phyloP scores from a whole-genome alignment of 768 basidiomycete genomes.

The Tylopilus subfusipes region DNA sequence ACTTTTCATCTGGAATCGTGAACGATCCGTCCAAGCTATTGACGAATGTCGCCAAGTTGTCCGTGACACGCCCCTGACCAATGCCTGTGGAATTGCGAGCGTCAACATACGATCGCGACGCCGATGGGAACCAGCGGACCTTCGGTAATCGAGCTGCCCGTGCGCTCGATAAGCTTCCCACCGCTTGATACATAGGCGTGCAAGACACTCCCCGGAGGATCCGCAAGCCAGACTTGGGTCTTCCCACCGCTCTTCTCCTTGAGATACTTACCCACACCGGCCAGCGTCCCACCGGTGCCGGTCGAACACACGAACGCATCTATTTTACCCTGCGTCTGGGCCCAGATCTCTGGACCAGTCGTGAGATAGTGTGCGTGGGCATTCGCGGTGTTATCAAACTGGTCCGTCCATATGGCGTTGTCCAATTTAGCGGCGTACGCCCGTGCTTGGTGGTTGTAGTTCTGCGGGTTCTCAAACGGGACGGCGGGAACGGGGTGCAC shows the following conservation, averaged over 20 bases:
- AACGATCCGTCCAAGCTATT: slow-evolving; percentile 77
- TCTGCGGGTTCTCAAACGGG: slow-evolving; percentile 88
- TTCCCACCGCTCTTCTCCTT: slow-evolving; percentile 77
- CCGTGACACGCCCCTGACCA: slow-evolving; percentile 93
- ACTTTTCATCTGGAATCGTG: slow-evolving; percentile 82
- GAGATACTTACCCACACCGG: slow-evolving; percentile 80
- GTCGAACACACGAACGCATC: slow-evolving; percentile 95
- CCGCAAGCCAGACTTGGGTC: slow-evolving; percentile 90
- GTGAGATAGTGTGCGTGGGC: slow-evolving; percentile 81
- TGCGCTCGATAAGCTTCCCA: slow-evolving; percentile 69
- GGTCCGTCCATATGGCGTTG: slow-evolving; percentile 95
- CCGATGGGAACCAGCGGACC: slow-evolving; percentile 41
- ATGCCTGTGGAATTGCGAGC: slow-evolving; percentile 57
- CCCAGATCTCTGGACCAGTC: slow-evolving; percentile 97
- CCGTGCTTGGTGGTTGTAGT: slow-evolving; percentile 98
- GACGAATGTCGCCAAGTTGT: slow-evolving; percentile 84
- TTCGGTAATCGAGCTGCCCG: slow-evolving; percentile 90
- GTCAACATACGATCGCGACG: not conserved
- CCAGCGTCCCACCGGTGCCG: slow-evolving; percentile 94
- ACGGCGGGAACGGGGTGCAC: slow-evolving; percentile 96
- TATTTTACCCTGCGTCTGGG: slow-evolving; percentile 71
- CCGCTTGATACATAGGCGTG: slow-evolving; percentile 80
- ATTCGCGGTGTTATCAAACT: slow-evolving; percentile 97
- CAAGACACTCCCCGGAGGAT: slow-evolving; percentile 94
- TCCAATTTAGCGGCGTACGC: slow-evolving; percentile 70